Evolutionary conservation across 805 yeast species (phyloP), one percentile per base, ranked within the genome.

Genomic region (Cyberlindnera veronae): DNA sequence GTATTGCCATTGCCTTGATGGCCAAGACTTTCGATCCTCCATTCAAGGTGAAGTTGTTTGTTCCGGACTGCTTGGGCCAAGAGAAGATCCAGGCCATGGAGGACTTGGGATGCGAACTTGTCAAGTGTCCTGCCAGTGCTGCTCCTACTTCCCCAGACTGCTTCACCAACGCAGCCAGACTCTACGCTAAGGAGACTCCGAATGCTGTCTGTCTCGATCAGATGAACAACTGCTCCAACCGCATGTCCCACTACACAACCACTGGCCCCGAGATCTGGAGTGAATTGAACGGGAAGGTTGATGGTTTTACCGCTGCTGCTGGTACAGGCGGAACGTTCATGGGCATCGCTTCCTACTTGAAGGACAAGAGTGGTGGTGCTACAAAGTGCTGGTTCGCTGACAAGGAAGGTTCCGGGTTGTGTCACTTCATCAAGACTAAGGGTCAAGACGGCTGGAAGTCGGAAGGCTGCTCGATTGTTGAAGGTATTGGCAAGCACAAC

Each of bases 321-420:
- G 95, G 95, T 4, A 86, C 95, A 0, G 95, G 84, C 34, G 95
- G 95, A 45, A 85, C 95, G 5, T 81, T 86, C 36, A 66, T 85
- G 29, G 95, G 95, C 32, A 81, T 82, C 32, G 72, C 89, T 3
- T 66, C 67, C 42, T 86, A 66, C 59, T 71, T 85, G 49, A 82
- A 76, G 53, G 49, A 45, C 17, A 78, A 73, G 48, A 50, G 62
- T 20, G 50, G 64, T 26, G 59, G 70, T 0, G 31, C 54, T 0
- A 53, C 79, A 1, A 63, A 61, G 34, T 69, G 81, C 3, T 67
- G 81, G 14, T 62, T 84, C 28, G 89, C 95, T 1, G 95, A 86
- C 57, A 91, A 90, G 1, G 90, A 80, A 48, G 95, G 95, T 0
- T 77, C 86, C 6, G 95, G 95, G 0, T 64, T 86, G n/a, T 48